These are phyloP conservation scores for Aspergillus sp. DNA, from an alignment of 2,329 filamentous ascomycete genomes.

Conservation along the genomic window DNA sequence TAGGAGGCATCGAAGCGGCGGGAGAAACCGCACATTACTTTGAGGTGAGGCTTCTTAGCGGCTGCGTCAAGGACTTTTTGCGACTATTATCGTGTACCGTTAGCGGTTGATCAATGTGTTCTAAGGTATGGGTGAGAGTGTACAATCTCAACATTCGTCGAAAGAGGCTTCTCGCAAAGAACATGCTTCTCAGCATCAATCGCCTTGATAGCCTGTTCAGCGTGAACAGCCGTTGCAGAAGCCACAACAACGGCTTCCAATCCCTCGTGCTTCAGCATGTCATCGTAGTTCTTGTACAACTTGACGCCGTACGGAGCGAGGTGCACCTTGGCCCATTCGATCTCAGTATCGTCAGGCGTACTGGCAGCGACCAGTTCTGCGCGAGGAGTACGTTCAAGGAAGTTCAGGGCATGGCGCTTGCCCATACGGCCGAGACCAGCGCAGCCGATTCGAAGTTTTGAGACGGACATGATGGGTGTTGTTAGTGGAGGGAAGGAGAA, in stretches of 20 bases:
- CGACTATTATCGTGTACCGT: slow-evolving; percentile 36
- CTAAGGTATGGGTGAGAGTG: slow-evolving; percentile 11
- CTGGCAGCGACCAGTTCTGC: slow-evolving; percentile 46
- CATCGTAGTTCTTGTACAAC: slow-evolving; percentile 49
- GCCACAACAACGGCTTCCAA: slow-evolving; percentile 52
- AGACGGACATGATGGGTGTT: slow-evolving; percentile 16
- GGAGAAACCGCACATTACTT: slow-evolving; percentile 62
- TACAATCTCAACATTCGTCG: slow-evolving; percentile 54
- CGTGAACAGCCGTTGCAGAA: slow-evolving; percentile 50
- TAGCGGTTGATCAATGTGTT: neutral
- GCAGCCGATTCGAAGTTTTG: slow-evolving; percentile 40
- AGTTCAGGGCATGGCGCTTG: slow-evolving; percentile 45
- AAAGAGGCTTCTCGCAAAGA: slow-evolving; percentile 49
- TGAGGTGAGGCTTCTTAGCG: slow-evolving; percentile 50
- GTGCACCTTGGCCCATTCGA: slow-evolving; percentile 46
- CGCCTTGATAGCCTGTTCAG: slow-evolving; percentile 52
- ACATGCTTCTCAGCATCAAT: slow-evolving; percentile 51
- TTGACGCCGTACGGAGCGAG: slow-evolving; percentile 48
- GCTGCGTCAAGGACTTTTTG: slow-evolving; percentile 55
- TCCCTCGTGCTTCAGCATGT: slow-evolving; percentile 51
- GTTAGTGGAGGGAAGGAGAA: neutral
- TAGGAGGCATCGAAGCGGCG: slow-evolving; percentile 62
- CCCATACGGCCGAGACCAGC: slow-evolving; percentile 48
- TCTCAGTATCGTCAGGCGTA: slow-evolving; percentile 40
- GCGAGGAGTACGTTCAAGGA: slow-evolving; percentile 42